A percentile compares a stretch with the other conserved stretches of the same genome.
Evolutionary conservation across 2,329 filamentous ascomycete genomes (phyloP).

Genomic region (Parasarocladium wereldwijsianum): DNA sequence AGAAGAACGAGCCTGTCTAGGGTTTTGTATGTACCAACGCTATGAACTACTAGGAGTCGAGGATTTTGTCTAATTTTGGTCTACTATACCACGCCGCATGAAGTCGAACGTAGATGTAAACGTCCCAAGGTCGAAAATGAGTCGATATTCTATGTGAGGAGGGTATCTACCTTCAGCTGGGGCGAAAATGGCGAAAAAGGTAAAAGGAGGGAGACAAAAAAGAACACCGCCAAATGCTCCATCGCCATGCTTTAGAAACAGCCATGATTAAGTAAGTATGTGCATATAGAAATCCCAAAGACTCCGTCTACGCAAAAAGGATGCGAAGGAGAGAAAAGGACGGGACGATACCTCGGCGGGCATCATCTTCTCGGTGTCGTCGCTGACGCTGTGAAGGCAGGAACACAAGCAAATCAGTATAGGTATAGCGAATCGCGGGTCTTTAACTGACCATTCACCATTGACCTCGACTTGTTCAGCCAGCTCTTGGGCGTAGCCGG

Average conservation of each 20-base stretch:
- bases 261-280: not conserved
- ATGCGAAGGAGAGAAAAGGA: not conserved
- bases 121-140: too few relatives aligned
- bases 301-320: too few relatives aligned
- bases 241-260: constrained; percentile 2
- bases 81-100: not conserved
- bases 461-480: constrained; percentile 68
- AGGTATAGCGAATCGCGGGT: constrained; percentile 27
- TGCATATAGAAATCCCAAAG: not conserved
- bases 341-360: not conserved
- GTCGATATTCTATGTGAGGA: not conserved
- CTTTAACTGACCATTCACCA: constrained; percentile 44
- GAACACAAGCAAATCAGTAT: constrained; percentile 25
- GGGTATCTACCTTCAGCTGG: too few relatives aligned
- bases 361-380: constrained; percentile 24
- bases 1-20: too few relatives aligned
- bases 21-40: not conserved
- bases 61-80: not conserved
- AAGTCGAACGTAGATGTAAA: too few relatives aligned
- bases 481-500: constrained; percentile 66
- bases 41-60: not conserved
- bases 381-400: constrained; percentile 16
- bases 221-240: constrained; percentile 1
- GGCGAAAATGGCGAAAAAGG: too few relatives aligned
- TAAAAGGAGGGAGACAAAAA: not conserved